These are phyloP conservation scores for Acephala macrosclerotiorum DNA, from an alignment of 2,329 filamentous ascomycete genomes.

Conservation along the genomic window DNA sequence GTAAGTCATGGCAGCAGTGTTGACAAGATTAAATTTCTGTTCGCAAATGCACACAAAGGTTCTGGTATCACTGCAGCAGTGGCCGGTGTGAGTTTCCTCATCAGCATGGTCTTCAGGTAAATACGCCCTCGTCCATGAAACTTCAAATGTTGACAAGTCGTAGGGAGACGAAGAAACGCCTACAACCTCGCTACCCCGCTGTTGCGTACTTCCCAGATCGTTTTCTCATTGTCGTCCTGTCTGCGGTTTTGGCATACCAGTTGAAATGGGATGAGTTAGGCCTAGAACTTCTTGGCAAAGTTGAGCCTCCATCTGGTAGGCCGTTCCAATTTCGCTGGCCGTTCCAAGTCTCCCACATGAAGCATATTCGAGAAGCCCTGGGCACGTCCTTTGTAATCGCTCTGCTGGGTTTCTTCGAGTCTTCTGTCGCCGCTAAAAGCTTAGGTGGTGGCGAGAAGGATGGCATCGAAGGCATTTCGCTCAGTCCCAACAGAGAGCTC, in stretches of 20 bases:
- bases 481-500: slow-evolving; percentile 92
- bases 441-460: slow-evolving; percentile 70
- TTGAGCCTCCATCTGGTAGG: slow-evolving; percentile 76
- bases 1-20: slow-evolving; percentile 85
- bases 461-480: slow-evolving; percentile 77
- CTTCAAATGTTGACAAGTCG: slow-evolving; percentile 27
- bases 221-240: slow-evolving; percentile 86
- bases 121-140: slow-evolving; percentile 36
- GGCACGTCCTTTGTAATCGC: slow-evolving; percentile 93
- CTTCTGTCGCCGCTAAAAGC: slow-evolving; percentile 93
- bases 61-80: slow-evolving; percentile 81
- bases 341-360: slow-evolving; percentile 77
- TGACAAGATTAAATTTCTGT: slow-evolving; percentile 84
- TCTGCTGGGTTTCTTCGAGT: slow-evolving; percentile 97
- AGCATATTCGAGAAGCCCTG: slow-evolving; percentile 85
- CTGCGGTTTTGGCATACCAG: slow-evolving; percentile 79
- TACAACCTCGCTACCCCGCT: slow-evolving; percentile 80
- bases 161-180: slow-evolving; percentile 79
- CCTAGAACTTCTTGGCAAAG: slow-evolving; percentile 82
- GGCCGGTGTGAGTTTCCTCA: slow-evolving; percentile 78
- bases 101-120: slow-evolving; percentile 91
- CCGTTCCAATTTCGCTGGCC: slow-evolving; percentile 86
- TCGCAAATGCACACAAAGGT: slow-evolving; percentile 67
- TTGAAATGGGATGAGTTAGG: slow-evolving; percentile 82
- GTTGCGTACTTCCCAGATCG: slow-evolving; percentile 93